phyloP scores from a whole-genome alignment of 352 stramenopile genomes.

The Pythium folliculosum region DNA sequence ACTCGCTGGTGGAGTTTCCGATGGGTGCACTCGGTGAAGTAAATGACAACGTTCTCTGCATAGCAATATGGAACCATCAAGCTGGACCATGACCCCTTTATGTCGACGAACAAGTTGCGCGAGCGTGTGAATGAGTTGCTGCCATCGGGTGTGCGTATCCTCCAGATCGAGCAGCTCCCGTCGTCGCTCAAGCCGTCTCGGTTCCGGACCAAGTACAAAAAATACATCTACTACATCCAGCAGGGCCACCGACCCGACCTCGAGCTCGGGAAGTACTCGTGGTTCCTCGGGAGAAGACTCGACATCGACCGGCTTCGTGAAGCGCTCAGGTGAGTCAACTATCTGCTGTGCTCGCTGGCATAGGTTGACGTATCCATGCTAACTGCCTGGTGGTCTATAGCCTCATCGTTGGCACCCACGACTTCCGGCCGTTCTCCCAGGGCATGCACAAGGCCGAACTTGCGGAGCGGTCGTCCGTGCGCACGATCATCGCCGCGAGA shows the following conservation, averaged over 20 bases:
- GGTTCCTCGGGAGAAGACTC: slow-evolving; percentile 75
- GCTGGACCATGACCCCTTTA: slow-evolving; percentile 39
- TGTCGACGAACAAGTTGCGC: slow-evolving; percentile 47
- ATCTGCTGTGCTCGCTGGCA: neutral
- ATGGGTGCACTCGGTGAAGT: neutral
- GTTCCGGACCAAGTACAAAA: slow-evolving; percentile 84
- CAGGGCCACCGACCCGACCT: slow-evolving; percentile 74
- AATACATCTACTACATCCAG: slow-evolving; percentile 91
- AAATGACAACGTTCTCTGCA: neutral
- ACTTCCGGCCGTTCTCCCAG: slow-evolving; percentile 84
- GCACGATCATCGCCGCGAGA: slow-evolving; percentile 63
- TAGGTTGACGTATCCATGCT: neutral
- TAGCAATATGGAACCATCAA: slow-evolving; percentile 88
- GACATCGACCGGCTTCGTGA: slow-evolving; percentile 62
- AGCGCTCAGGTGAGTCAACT: slow-evolving; percentile 51
- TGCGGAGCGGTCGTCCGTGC: slow-evolving; percentile 61
- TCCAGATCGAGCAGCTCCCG: slow-evolving; percentile 40
- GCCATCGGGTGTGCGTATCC: slow-evolving; percentile 49
- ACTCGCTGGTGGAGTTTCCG: neutral
- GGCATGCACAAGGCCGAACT: slow-evolving; percentile 63
- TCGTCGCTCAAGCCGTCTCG: slow-evolving; percentile 42
- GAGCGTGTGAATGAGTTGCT: slow-evolving; percentile 52
- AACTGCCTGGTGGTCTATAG: slow-evolving; percentile 24
- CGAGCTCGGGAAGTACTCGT: slow-evolving; percentile 74
- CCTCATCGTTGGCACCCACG: slow-evolving; percentile 64